phyloP scores from a whole-genome alignment of 2,329 filamentous ascomycete species.

The Sarocladium strictum region DNA sequence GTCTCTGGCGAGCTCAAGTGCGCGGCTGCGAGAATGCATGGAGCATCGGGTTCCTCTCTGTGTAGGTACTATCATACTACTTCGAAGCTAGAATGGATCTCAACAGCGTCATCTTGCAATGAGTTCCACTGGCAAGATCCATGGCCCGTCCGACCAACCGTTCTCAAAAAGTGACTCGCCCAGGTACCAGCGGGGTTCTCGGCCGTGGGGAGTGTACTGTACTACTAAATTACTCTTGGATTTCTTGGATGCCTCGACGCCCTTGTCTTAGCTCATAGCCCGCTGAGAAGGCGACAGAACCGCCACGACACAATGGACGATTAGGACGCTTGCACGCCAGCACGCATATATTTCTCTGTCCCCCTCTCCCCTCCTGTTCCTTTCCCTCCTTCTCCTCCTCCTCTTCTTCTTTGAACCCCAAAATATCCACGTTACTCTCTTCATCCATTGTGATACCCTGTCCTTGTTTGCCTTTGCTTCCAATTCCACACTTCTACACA shows the following conservation, averaged over 20 bases:
- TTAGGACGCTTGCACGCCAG: not conserved
- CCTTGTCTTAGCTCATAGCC: not conserved
- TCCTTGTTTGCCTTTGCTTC: constrained; percentile 1
- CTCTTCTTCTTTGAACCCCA: not conserved
- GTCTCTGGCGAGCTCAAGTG: too few relatives aligned
- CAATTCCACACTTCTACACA: not conserved
- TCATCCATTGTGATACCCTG: constrained; percentile 9
- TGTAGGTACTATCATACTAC: too few relatives aligned
- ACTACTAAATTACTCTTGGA: too few relatives aligned
- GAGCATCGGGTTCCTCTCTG: too few relatives aligned
- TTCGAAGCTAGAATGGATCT: not conserved
- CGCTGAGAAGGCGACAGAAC: not conserved
- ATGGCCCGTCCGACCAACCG: not conserved
- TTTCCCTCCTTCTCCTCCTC: not conserved
- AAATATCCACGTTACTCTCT: too few relatives aligned
- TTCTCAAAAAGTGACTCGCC: not conserved
- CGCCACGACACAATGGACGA: constrained; percentile 2
- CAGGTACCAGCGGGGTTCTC: constrained; percentile 2
- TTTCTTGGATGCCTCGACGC: not conserved
- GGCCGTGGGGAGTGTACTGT: not conserved
- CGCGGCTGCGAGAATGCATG: too few relatives aligned
- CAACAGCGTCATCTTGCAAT: not conserved
- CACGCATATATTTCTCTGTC: constrained; percentile 5
- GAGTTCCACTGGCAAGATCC: not conserved
- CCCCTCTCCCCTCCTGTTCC: not conserved